Evolutionary conservation across 805 yeast species (phyloP).

Genomic region (Sugiyamaella chiloensis): DNA sequence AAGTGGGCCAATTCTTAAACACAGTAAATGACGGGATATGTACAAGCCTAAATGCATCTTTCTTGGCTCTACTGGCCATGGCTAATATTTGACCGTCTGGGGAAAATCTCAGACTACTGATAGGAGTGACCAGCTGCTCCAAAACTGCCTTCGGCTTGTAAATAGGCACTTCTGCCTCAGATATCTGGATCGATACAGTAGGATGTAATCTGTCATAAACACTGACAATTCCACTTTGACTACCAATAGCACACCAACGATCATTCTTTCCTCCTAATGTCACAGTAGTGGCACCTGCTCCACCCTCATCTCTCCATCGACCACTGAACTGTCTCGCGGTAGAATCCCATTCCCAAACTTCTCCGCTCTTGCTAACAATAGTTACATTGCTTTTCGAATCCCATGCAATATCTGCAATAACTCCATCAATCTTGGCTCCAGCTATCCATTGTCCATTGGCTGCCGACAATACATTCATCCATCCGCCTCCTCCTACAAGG

Average conservation of each 20-base stretch:
- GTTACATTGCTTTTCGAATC: slow-evolving; percentile 46
- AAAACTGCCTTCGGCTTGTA: slow-evolving; percentile 58
- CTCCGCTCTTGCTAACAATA: slow-evolving; percentile 74
- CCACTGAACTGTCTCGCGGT: slow-evolving; percentile 48
- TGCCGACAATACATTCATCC: slow-evolving; percentile 80
- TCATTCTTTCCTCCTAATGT: slow-evolving; percentile 68
- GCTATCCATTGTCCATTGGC: slow-evolving; percentile 79
- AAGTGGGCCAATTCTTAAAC: slow-evolving; percentile 95
- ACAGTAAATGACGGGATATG: slow-evolving; percentile 86
- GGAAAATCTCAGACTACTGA: slow-evolving; percentile 69
- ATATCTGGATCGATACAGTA: slow-evolving; percentile 20
- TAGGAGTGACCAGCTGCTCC: slow-evolving; percentile 77
- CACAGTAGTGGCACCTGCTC: slow-evolving; percentile 76
- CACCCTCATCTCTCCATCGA: slow-evolving; percentile 85
- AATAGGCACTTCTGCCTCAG: slow-evolving; percentile 33
- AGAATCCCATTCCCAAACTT: slow-evolving; percentile 81
- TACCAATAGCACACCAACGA: slow-evolving; percentile 87
- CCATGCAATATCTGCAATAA: slow-evolving; percentile 77
- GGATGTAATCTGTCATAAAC: slow-evolving; percentile 60
- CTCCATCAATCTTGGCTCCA: slow-evolving; percentile 88
- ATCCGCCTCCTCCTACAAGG: slow-evolving; percentile 80
- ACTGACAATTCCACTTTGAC: slow-evolving; percentile 83
- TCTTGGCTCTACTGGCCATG: slow-evolving; percentile 78
- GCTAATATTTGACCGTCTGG: slow-evolving; percentile 87
- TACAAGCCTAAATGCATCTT: slow-evolving; percentile 81